A percentile compares a stretch with the other conserved stretches of the same genome.
These are phyloP conservation scores for Euphrasia arctica DNA, from an alignment of 305 asterid genomes.

Conservation along the genomic window DNA sequence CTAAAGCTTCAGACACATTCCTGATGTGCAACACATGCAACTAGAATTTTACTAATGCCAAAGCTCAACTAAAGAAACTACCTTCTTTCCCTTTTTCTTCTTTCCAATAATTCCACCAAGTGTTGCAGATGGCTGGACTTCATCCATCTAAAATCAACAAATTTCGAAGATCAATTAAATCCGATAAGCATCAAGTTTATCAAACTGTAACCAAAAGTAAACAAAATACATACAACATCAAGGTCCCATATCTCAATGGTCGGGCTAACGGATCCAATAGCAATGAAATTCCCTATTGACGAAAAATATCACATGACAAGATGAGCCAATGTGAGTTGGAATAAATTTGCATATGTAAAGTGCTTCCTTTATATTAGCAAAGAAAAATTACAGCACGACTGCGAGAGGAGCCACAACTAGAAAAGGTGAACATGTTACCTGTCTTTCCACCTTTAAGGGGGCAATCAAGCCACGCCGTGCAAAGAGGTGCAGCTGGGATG, in stretches of 20 bases:
- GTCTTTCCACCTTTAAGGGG: conserved; percentile 78
- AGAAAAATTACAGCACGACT: too few species aligned
- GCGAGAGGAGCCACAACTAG: too few species aligned
- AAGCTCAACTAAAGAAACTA: conserved; percentile 24
- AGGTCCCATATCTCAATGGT: conserved; percentile 96
- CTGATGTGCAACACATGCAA: too few species aligned
- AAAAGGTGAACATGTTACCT: conserved; percentile 39
- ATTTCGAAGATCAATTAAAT: conserved; percentile 20
- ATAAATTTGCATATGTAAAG: background rate
- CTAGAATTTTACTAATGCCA: background rate
- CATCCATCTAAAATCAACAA: conserved; percentile 64
- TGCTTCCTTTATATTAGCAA: background rate
- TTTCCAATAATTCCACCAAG: conserved; percentile 72
- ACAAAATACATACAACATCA: conserved; percentile 59
- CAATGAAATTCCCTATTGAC: conserved; percentile 70
- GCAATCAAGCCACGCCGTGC: conserved; percentile 94
- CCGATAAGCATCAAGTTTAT: conserved; percentile 8
- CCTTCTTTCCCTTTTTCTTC: conserved; percentile 83
- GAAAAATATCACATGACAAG: conserved; percentile 20
- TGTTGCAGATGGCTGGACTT: conserved; percentile 71
- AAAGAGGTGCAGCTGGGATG: conserved; percentile 86
- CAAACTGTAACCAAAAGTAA: background rate
- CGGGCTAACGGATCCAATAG: conserved; percentile 91
- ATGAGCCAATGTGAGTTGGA: conserved; percentile 6
- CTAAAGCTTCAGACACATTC: too few species aligned